A percentile compares a stretch with the other conserved stretches of the same genome.
phyloP scores from a whole-genome alignment of 148 eudicot species.

The Vaccinium corymbosum region DNA sequence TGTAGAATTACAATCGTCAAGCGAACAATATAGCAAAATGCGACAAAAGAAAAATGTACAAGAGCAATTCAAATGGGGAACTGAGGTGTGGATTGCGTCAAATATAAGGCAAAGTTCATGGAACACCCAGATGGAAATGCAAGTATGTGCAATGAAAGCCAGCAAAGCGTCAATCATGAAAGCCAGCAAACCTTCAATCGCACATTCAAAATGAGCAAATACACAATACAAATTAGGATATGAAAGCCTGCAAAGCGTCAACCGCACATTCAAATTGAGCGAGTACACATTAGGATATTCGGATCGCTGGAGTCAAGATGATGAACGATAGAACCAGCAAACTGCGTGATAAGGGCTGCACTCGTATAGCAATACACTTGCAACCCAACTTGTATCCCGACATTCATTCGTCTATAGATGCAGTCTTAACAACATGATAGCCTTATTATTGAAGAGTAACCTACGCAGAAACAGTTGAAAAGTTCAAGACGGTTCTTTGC shows the following conservation, averaged over 20 bases:
- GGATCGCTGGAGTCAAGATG: background rate
- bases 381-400: background rate
- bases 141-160: background rate
- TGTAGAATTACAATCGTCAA: background rate
- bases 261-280: background rate
- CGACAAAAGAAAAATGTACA: background rate
- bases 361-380: background rate
- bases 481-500: background rate
- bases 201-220: too few relatives aligned
- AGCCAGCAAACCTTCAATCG: background rate
- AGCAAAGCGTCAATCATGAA: background rate
- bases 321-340: background rate
- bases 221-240: background rate
- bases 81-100: background rate
- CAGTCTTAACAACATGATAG: background rate
- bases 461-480: background rate
- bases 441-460: background rate
- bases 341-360: background rate
- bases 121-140: background rate
- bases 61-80: background rate
- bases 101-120: background rate
- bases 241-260: background rate
- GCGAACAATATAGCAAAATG: background rate
- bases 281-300: background rate
- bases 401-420: background rate